phyloP scores from a whole-genome alignment of 2,329 filamentous ascomycete genomes.

The Periglandula ipomoeae region DNA sequence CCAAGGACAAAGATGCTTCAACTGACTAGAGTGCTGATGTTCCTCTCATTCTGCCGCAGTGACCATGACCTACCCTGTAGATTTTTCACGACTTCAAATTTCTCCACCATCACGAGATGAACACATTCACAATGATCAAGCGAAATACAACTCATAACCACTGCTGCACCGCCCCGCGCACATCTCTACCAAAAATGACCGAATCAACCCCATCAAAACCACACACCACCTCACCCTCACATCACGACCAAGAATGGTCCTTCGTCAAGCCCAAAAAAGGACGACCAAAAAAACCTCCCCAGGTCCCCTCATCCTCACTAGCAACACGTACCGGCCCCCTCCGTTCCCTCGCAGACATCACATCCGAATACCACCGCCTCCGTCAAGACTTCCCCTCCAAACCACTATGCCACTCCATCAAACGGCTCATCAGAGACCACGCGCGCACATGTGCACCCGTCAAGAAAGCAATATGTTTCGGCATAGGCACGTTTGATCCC shows the following conservation, averaged over 20 bases:
- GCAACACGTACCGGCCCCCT: slow-evolving; percentile 5
- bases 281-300: slow-evolving; percentile 6
- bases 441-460: slow-evolving; percentile 15
- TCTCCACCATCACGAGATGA: background rate
- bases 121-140: background rate
- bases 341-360: slow-evolving; percentile 18
- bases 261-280: slow-evolving; percentile 15
- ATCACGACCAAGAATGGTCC: slow-evolving; percentile 15
- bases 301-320: slow-evolving; percentile 8
- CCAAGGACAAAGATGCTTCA: too few relatives aligned
- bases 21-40: too few relatives aligned
- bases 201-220: background rate
- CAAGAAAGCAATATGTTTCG: slow-evolving; percentile 41
- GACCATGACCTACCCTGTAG: background rate
- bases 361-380: slow-evolving; percentile 19
- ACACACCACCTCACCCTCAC: background rate
- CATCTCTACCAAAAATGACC: background rate
- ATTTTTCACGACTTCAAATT: background rate
- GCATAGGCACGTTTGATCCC: slow-evolving; percentile 46
- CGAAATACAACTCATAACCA: background rate
- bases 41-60: background rate
- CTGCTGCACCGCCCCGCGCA: too few relatives aligned
- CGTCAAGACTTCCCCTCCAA: slow-evolving; percentile 20
- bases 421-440: slow-evolving; percentile 21
- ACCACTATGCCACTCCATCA: slow-evolving; percentile 21